Percentiles rank a stretch among this genome's conserved stretches.
Conservation (phyloP, 495 filamentous ascomycete species). For the Pyrenula aspistea region DNA sequence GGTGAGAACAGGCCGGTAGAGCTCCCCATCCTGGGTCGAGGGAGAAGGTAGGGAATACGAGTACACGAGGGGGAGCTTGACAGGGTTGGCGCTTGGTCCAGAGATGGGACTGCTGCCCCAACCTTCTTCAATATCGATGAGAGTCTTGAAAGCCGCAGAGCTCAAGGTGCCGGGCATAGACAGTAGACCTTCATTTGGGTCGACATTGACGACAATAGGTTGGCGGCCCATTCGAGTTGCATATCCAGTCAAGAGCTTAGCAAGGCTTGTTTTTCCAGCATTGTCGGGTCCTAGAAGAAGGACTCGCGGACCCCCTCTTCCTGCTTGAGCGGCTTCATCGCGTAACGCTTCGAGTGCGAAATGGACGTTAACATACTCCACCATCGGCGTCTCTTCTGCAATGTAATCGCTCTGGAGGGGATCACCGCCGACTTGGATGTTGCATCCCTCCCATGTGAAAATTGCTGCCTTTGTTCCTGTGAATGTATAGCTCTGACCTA, state of each 20-base stretch:
- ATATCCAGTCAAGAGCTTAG: conserved; percentile 71
- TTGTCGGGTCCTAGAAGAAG: conserved; percentile 73
- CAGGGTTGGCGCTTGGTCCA: conserved; percentile 74
- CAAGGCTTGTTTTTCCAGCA: conserved; percentile 74
- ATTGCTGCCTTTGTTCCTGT: conserved; percentile 74
- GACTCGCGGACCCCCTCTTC: conserved; percentile 63
- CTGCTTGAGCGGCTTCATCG: conserved; percentile 30
- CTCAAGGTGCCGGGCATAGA: conserved; percentile 76
- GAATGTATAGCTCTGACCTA: conserved; percentile 71
- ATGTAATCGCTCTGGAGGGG: conserved; percentile 53
- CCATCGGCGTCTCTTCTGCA: conserved; percentile 77
- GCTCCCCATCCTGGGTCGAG: conserved; percentile 52
- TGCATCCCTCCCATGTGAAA: conserved; percentile 83
- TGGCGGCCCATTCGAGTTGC: conserved; percentile 64
- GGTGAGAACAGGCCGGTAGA: conserved; percentile 64
- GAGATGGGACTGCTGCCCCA: conserved; percentile 87
- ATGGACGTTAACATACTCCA: conserved; percentile 74
- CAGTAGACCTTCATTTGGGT: conserved; percentile 77
- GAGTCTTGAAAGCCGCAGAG: conserved; percentile 66
- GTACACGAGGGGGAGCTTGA: conserved; percentile 89
- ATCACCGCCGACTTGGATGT: conserved; percentile 55
- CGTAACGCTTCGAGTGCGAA: conserved; percentile 65
- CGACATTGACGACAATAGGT: conserved; percentile 75
- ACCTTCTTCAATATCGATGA: conserved; percentile 83
- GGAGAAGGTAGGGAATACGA: conserved; percentile 67